These are phyloP conservation scores for Pseudevernia furfuracea DNA, from an alignment of 495 filamentous ascomycete genomes.

Conservation along the genomic window DNA sequence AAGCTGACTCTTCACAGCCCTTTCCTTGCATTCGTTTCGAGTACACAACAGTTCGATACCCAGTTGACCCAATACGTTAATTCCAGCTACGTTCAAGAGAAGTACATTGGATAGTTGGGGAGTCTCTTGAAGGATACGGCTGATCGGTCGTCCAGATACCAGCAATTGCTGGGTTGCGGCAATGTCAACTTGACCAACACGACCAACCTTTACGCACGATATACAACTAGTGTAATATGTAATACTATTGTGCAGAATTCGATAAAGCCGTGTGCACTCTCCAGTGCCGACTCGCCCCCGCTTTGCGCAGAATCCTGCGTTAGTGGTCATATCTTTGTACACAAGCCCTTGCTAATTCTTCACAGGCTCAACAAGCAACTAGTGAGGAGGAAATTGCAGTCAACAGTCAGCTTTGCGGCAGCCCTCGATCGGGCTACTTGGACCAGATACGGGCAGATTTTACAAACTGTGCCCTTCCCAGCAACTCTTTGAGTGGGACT, in stretches of 20 bases:
- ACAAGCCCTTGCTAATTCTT: slow-evolving; percentile 26
- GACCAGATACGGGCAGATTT: slow-evolving; percentile 86
- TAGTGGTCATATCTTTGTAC: slow-evolving; percentile 31
- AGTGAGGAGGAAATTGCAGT: slow-evolving; percentile 78
- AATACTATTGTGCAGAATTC: slow-evolving; percentile 94
- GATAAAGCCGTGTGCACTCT: slow-evolving; percentile 58
- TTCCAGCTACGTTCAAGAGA: slow-evolving; percentile 61
- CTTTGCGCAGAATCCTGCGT: slow-evolving; percentile 91
- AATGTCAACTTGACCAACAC: slow-evolving; percentile 71
- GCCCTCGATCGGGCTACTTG: slow-evolving; percentile 53
- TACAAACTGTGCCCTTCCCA: slow-evolving; percentile 75
- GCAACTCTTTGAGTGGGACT: slow-evolving; percentile 59
- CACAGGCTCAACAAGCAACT: slow-evolving; percentile 69
- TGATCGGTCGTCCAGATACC: slow-evolving; percentile 48
- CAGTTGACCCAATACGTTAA: slow-evolving; percentile 65
- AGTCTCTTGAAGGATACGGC: slow-evolving; percentile 17
- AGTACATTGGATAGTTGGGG: slow-evolving; percentile 47
- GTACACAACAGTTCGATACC: slow-evolving; percentile 67
- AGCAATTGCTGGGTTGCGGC: slow-evolving; percentile 70
- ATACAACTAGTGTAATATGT: slow-evolving; percentile 87
- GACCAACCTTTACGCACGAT: slow-evolving; percentile 84
- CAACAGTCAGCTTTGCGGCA: slow-evolving; percentile 66
- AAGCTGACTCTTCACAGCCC: slow-evolving; percentile 51
- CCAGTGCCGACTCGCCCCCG: slow-evolving; percentile 55
- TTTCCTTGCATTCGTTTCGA: slow-evolving; percentile 76